Evolutionary conservation across 805 yeast genomes (phyloP).

Genomic region (Metschnikowia baotianmanensis): DNA sequence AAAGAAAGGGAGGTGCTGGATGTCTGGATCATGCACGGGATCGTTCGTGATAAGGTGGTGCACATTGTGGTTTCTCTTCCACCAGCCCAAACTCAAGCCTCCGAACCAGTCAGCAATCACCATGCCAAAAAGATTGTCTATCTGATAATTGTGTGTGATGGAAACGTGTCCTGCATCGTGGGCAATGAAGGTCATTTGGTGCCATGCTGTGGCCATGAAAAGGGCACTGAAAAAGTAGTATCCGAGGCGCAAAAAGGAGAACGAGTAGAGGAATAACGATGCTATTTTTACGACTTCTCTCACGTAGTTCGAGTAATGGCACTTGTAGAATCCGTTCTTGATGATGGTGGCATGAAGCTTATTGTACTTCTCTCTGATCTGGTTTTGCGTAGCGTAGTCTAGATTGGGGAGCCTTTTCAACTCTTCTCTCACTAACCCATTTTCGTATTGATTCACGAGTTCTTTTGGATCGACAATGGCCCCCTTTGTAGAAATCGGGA

Average conservation of each 20-base stretch:
- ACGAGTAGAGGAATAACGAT: conserved; percentile 49
- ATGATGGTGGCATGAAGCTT: conserved; percentile 55
- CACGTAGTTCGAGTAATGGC: conserved; percentile 71
- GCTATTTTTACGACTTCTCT: conserved; percentile 63
- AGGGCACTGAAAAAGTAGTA: conserved; percentile 58
- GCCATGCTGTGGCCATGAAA: conserved; percentile 78
- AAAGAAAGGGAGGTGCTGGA: conserved; percentile 88
- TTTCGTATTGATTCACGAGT: conserved; percentile 57
- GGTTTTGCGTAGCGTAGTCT: conserved; percentile 64
- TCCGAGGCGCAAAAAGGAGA: conserved; percentile 45
- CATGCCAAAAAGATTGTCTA: conserved; percentile 74
- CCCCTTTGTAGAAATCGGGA: conserved; percentile 27
- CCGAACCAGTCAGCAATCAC: conserved; percentile 75
- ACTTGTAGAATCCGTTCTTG: conserved; percentile 62
- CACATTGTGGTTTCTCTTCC: conserved; percentile 93
- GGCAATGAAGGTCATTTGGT: conserved; percentile 81
- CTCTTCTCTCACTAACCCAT: conserved; percentile 53
- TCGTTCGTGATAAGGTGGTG: conserved; percentile 90
- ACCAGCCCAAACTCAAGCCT: conserved; percentile 91
- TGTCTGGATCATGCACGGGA: conserved; percentile 92
- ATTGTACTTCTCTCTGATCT: conserved; percentile 55
- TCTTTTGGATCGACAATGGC: conserved; percentile 54
- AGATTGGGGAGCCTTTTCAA: conserved; percentile 57
- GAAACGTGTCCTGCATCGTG: conserved; percentile 90
- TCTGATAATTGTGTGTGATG: conserved; percentile 74